Conservation (phyloP, 306 rosid species). For the Acacia acuminata region DNA sequence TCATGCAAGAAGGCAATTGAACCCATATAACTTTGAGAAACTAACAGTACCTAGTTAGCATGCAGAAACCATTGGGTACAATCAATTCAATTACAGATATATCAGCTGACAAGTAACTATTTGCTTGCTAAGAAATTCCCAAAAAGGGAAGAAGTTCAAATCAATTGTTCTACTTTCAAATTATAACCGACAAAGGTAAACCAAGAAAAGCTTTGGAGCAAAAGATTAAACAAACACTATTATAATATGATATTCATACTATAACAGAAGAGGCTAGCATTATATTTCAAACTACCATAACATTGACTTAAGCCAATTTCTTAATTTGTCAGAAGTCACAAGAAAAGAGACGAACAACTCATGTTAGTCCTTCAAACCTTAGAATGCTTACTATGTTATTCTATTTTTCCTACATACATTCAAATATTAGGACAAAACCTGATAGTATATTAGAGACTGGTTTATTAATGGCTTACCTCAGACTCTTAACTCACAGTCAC, state of each 20-base stretch:
- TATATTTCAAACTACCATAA: neutral
- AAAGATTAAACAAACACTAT: neutral
- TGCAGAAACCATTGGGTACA: neutral
- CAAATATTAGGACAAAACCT: neutral
- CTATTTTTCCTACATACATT: neutral
- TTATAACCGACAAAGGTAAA: neutral
- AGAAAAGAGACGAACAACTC: neutral
- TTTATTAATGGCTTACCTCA: neutral
- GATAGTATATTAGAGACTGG: neutral
- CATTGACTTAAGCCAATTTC: neutral
- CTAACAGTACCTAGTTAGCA: neutral
- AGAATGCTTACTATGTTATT: neutral
- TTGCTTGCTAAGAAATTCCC: neutral
- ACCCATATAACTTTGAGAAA: neutral
- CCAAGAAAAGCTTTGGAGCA: neutral
- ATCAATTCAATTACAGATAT: neutral
- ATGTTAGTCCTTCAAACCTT: neutral
- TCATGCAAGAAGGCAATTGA: constrained; percentile 9
- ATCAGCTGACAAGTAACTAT: neutral
- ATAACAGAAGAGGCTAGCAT: neutral
- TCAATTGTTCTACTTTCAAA: neutral
- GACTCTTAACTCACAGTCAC: neutral
- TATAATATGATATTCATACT: neutral
- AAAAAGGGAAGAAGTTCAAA: neutral
- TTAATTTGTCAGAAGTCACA: neutral